Evolutionary conservation across 257 asterid genomes (phyloP), one percentile per base, ranked within the genome.

Genomic region (Scutellaria galericulata): DNA sequence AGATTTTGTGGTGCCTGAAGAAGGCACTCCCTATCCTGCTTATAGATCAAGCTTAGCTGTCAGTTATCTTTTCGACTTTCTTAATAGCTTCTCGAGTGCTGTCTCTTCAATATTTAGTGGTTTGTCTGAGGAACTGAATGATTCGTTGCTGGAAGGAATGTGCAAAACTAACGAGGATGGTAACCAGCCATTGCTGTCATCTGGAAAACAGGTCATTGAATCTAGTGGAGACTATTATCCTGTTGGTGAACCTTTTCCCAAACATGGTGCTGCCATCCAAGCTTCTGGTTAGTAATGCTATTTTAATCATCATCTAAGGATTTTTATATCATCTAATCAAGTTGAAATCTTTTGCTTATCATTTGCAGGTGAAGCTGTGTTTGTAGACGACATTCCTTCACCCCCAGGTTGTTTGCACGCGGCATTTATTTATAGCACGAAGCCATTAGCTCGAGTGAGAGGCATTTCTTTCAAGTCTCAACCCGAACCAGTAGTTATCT

Each of bases 391-490:
- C 63, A 60, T 72, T 72, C 76, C 76, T 60, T 72, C 76, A 39
- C 76, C 76, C 24, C 54, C 62, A 0, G 22, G 51, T 55, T 72
- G 76, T 60, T 39, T 72, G 76, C 54, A 72, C 37, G 76, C 62
- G 40, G 70, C 76, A 10, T 39, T 60, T 50, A 52, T 72, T 60
- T 46, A 31, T 61, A 72, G 76, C 70, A 72, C 54, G 7, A 72
- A 72, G 63, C 76, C 76, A 11, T 56, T 72, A 37, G 76, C 76
- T 48, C 76, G 76, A 61, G 76, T 72, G 53, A 72, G 40, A 50
- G 76, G 58, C 31, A 2, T 72, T 52, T 60, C 76, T 47, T 59
- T 72, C 45, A 7, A 60, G 53, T 48, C 35, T 37, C 68, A 72
- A 24, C 70, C 68, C 9, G 13, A 35, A 50, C 76, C 55, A 72